Conservation (phyloP, 148 eudicot species). For the Chenopodium formosanum region DNA sequence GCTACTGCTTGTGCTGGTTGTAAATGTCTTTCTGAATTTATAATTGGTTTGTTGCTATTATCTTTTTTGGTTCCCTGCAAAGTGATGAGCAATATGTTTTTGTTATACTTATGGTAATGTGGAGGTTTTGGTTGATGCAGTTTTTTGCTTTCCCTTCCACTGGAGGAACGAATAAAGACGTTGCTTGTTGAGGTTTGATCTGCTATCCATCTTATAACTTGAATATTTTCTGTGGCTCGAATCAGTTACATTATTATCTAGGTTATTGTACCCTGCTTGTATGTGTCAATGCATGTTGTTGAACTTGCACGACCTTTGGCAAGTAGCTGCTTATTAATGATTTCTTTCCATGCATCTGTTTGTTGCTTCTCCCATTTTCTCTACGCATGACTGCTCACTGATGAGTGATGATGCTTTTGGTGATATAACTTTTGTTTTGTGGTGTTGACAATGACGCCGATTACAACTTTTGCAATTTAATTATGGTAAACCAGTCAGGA, state of each 20-base stretch:
- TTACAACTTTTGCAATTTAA: background rate
- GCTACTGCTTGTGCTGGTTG: background rate
- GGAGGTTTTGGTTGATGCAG: conserved; percentile 40
- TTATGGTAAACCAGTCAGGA: background rate
- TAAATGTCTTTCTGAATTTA: background rate
- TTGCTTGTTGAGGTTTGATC: conserved; percentile 70
- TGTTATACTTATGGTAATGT: background rate
- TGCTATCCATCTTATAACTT: background rate
- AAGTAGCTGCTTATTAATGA: background rate
- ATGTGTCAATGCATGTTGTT: background rate
- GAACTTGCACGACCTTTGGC: background rate
- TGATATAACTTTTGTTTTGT: background rate
- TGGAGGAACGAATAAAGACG: conserved; percentile 62
- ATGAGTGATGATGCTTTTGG: background rate
- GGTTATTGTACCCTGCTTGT: conserved; percentile 5
- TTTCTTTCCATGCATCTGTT: background rate
- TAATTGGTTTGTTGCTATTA: background rate
- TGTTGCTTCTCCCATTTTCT: background rate
- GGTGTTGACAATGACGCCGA: background rate
- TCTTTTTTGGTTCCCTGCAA: background rate
- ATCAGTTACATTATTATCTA: background rate
- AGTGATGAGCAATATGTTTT: no score
- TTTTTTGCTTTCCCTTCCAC: conserved; percentile 51
- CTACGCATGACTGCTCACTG: background rate
- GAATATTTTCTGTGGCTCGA: background rate